Percentiles rank a stretch among this genome's conserved stretches.
phyloP scores from a whole-genome alignment of 805 yeast species.

The Wickerhamomyces hampshirensis region DNA sequence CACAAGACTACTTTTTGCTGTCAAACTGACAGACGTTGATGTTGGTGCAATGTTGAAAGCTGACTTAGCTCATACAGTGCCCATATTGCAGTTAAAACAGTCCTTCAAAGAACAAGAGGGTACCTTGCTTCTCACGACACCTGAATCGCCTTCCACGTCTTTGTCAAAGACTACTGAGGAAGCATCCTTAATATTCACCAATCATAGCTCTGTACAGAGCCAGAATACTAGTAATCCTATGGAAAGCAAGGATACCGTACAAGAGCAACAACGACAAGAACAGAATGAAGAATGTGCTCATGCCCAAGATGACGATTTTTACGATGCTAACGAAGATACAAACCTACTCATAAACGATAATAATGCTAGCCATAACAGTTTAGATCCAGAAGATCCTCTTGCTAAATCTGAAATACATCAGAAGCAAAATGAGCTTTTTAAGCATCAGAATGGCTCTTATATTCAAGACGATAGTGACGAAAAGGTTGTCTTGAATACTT shows the following conservation, averaged over 20 bases:
- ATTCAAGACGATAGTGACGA: constrained; percentile 30
- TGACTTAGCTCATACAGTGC: too few relatives aligned
- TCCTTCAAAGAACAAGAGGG: too few relatives aligned
- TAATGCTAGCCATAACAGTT: constrained; percentile 9
- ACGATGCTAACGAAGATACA: constrained; percentile 7
- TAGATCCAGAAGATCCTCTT: constrained; percentile 10
- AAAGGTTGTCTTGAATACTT: constrained; percentile 30
- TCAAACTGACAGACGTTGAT: too few relatives aligned
- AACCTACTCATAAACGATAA: constrained; percentile 6
- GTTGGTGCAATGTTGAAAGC: too few relatives aligned
- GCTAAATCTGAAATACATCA: background rate
- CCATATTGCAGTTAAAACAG: too few relatives aligned
- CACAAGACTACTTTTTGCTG: too few relatives aligned
- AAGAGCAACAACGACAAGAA: background rate
- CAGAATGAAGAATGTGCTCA: constrained; percentile 1
- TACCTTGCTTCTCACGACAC: too few relatives aligned
- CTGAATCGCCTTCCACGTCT: too few relatives aligned
- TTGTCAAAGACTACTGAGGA: constrained; percentile 19
- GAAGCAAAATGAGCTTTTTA: background rate
- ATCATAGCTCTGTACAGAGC: constrained; percentile 22
- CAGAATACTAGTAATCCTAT: constrained; percentile 12
- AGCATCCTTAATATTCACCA: constrained; percentile 24
- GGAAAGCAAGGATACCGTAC: constrained; percentile 11
- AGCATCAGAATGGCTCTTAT: constrained; percentile 27
- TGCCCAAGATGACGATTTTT: constrained; percentile 2